These are phyloP conservation scores for Aspergillus novoparasiticus DNA, from an alignment of 2,329 filamentous ascomycete species.

Conservation along the genomic window DNA sequence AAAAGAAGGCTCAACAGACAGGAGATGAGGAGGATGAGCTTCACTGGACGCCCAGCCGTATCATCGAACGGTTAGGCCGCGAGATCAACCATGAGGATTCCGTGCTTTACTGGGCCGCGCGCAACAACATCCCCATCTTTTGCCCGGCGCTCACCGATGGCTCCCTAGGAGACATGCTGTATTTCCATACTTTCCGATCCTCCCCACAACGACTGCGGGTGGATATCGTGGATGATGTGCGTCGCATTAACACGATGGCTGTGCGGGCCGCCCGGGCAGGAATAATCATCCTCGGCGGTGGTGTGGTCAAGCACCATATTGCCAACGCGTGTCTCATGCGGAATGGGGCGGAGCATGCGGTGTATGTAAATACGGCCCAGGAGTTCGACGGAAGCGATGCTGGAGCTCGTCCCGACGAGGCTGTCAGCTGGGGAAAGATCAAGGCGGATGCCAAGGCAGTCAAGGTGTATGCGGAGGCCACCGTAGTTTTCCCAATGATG, in stretches of 20 bases:
- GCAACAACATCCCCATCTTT: conserved; percentile 96
- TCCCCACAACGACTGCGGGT: conserved; percentile 79
- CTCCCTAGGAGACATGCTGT: conserved; percentile 95
- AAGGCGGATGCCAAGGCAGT: conserved; percentile 84
- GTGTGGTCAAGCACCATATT: conserved; percentile 97
- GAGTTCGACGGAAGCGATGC: conserved; percentile 98
- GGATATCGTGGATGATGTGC: conserved; percentile 92
- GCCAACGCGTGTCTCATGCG: conserved; percentile 97
- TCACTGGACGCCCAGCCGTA: conserved; percentile 90
- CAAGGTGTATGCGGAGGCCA: conserved; percentile 78
- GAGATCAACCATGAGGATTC: conserved; percentile 92
- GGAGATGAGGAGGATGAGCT: conserved; percentile 64
- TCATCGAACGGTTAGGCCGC: conserved; percentile 85
- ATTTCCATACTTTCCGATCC: conserved; percentile 94
- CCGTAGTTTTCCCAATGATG: conserved; percentile 67
- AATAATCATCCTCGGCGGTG: conserved; percentile 94
- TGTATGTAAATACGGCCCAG: conserved; percentile 96
- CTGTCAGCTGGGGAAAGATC: conserved; percentile 98
- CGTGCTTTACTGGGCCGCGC: conserved; percentile 96
- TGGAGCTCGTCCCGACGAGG: conserved; percentile 91
- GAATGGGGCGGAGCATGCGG: conserved; percentile 93
- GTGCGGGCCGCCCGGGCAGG: conserved; percentile 84
- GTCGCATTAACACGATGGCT: conserved; percentile 87
- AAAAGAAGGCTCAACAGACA: conserved; percentile 52
- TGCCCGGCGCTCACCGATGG: conserved; percentile 95